These are phyloP conservation scores for Letharia lupina DNA, from an alignment of 495 filamentous ascomycete species.

Conservation along the genomic window DNA sequence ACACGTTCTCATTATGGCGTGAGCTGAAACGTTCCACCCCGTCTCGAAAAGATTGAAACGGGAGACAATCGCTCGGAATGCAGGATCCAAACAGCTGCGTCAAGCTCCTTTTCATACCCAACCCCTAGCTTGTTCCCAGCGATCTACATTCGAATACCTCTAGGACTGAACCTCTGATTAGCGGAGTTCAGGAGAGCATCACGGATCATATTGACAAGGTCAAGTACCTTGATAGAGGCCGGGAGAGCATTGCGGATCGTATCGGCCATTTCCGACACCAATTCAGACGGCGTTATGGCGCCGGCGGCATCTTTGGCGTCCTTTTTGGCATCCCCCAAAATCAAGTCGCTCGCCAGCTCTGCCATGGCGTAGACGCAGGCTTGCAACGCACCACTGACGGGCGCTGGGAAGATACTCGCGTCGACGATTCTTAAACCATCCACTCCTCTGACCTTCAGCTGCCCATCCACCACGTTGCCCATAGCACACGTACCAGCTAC, in stretches of 20 bases:
- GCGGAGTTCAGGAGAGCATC: not conserved
- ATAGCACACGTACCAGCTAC: conserved; percentile 33
- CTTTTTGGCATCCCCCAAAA: not conserved
- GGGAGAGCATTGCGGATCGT: not conserved
- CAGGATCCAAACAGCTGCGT: not conserved
- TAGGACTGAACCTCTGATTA: not conserved
- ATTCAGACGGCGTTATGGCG: not conserved
- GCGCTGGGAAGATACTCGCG: conserved; percentile 34
- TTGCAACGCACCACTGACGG: conserved; percentile 32
- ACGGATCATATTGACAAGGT: too few relatives aligned
- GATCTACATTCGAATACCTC: not conserved
- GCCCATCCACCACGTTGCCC: conserved; percentile 36
- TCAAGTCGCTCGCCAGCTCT: conserved; percentile 30
- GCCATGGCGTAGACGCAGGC: conserved; percentile 33
- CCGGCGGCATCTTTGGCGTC: not conserved
- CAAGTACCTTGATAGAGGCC: not conserved
- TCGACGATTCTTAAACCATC: conserved; percentile 34
- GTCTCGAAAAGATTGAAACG: not conserved
- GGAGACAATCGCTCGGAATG: not conserved
- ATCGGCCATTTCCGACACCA: not conserved
- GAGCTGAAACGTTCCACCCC: not conserved
- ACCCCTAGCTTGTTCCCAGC: not conserved
- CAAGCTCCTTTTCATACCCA: too few relatives aligned
- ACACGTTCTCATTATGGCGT: not conserved
- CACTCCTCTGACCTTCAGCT: conserved; percentile 34